Evolutionary conservation across 768 basidiomycete species (phyloP), one percentile per base, ranked within the genome.

Genomic region (Tylopilus intermedius): DNA sequence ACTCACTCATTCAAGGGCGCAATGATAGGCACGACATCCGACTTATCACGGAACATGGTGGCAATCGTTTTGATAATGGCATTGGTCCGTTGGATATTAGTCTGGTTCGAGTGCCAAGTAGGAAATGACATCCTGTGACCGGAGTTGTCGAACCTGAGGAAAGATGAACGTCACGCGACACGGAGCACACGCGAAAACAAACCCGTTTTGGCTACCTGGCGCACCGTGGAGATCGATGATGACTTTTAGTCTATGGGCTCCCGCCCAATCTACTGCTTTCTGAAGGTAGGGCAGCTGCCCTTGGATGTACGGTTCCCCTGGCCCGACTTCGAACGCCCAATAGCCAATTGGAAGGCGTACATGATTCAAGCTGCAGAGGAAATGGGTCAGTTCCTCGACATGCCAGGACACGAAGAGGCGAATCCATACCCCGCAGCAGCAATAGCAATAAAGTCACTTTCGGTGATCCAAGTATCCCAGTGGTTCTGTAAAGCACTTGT

Each of bases 181-280:
- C 41, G 30, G 5, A 35, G 10, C 1, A 37, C 2, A 37, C 15
- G 24, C 18, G 13, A 22, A 51, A 30, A 67, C 76, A 44, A 51
- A 86, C 86, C 82, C 88, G 58, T 90, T 90, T 68, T 93, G 88
- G 65, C 86, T 88, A 14, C 92, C 92, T 1, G 92, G 89, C 29
- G 81, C 90, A 67, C 82, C 82, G 56, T 85, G 83, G 1, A 90
- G 77, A 71, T 94, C 93, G 37, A 95, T 65, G 44, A 95, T 84
- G 29, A 94, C 71, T 61, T 93, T 94, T 43, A 97, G 66, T 8
- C 84, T 83, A 59, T 88, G 68, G 24, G 76, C 74, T 42, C 70
- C 69, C 2, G 93, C 92, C 83, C 90, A 92, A 22, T 65, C 65
- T 42, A 88, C 76, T 8, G 88, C 88, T 38, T 82, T 77, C 55